These are phyloP conservation scores for Thelonectria olida DNA, from an alignment of 2,329 filamentous ascomycete genomes.

Conservation along the genomic window DNA sequence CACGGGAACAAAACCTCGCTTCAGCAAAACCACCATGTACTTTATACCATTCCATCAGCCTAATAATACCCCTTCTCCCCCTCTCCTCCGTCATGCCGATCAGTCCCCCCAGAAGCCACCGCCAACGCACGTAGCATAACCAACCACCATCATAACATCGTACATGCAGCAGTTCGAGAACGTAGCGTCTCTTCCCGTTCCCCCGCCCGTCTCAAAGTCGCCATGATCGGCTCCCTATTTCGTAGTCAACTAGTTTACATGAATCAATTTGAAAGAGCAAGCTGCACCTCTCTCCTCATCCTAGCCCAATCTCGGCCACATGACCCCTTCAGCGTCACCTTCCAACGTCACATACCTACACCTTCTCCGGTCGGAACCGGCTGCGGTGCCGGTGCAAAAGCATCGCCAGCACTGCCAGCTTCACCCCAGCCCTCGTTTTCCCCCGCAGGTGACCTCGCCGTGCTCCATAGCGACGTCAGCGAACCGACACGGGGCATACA, in stretches of 20 bases:
- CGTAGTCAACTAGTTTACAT: neutral
- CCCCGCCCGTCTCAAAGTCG: too few relatives aligned
- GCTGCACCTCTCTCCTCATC: neutral
- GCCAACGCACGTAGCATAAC: too few relatives aligned
- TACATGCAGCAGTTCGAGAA: neutral
- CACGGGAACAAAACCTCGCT: neutral
- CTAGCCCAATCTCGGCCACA: neutral
- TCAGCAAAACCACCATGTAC: neutral
- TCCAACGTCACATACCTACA: conserved; percentile 19
- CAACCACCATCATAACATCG: neutral
- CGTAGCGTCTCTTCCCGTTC: neutral
- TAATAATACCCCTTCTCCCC: neutral
- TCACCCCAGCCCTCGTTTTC: conserved; percentile 5
- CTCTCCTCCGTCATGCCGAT: neutral
- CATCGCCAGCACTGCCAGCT: neutral
- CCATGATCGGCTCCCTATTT: neutral
- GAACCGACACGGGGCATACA: conserved; percentile 5
- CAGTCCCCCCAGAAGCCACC: neutral
- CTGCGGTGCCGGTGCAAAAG: conserved; percentile 13
- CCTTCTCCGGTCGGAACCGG: conserved; percentile 18
- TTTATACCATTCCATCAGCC: neutral
- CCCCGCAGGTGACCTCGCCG: conserved; percentile 18
- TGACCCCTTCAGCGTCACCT: neutral
- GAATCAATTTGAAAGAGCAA: neutral
- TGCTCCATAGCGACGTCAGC: conserved; percentile 19